Evolutionary conservation across 805 yeast species (phyloP), one percentile per base, ranked within the genome.

Genomic region (Saccharomyces mikatae): DNA sequence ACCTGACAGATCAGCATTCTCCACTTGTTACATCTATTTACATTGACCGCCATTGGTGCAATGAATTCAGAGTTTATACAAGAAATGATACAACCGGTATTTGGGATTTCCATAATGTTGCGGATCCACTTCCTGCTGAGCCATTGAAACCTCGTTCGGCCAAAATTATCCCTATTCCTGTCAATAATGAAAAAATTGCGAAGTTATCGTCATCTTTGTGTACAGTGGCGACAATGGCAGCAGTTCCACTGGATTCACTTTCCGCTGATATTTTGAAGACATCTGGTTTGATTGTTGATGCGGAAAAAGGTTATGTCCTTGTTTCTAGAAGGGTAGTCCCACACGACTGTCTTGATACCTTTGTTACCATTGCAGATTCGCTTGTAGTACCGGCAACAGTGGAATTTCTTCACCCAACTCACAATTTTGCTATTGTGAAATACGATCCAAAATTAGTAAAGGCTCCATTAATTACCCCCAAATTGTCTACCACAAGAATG

Each of bases 11-110:
- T 65, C 76, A 86, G 57, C 96, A 90, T 68, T 80, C 89, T 2
- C 86, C 86, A 41, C 74, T 79, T 49, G 79, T 86, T 36, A 76
- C 82, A n/a, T 80, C 86, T 1, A 76, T 87, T 10, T 81, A 79
- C 62, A 78, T 90, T 51, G 96, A 89, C 64, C 82, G 96, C 59
- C 96, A 89, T 71, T 90, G 96, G 96, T 76, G 79, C 54, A 77
- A 84, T 6, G 77, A 83, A 48, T 86, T 89, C 68, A 78, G 85
- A 60, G 61, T 85, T 49, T 94, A 94, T 2, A 61, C 86, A 72
- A 71, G 86, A 79, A 68, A 82, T 59, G 83, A 81, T 59, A 60
- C 55, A 24, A 75, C 83, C 0, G 86, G 86, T 21, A 60, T 80
- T 27, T 81, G 86, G 86, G 84, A 81, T 58, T 79, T 75, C 59